Evolutionary conservation across 1,139 yeast species (phyloP), one percentile per base, ranked within the genome.

Genomic region (Yamadazyma epiphylla): DNA sequence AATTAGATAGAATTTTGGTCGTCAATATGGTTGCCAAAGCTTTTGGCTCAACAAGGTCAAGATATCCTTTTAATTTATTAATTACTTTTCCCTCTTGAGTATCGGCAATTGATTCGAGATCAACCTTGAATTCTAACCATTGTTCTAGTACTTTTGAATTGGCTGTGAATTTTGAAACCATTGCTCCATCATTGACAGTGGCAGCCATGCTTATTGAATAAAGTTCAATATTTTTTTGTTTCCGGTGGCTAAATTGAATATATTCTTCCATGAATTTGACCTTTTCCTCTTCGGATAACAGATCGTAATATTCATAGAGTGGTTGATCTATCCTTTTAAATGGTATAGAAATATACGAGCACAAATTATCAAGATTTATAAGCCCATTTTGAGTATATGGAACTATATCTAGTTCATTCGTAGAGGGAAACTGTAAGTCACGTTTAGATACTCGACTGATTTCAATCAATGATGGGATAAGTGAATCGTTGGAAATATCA

Each of bases 231-330:
- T 30, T 24, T 10, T 28, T 20, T 25, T 43, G 47, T 33, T 57
- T 60, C 6, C 25, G 25, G 19, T 28, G 32, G 37, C 54, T 60
- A 39, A 47, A 54, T 5, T 35, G 25, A 12, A 42, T 37, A 37
- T 64, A 65, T 4, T 47, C 37, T 2, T 38, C 24, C 51, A 58
- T 39, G 34, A 65, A 63, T 1, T 15, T 6, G 1, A 25, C 13
- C 22, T 40, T 32, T 9, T 33, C 42, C 1, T 24, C 5, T 0
- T 21, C 22, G 10, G 22, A 11, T 7, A 42, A 17, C 2, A 23
- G n/a, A 16, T 41, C 45, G 23, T 40, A 42, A 25, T 35, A 38
- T 12, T 42, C 43, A 22, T 28, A 41, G 10, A 43, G 21, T 4
- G 43, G 42, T 9, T 23, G 24, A 8, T 24, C 14, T 3, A 13